These are phyloP conservation scores for Colletotrichum tabaci DNA, from an alignment of 2,329 filamentous ascomycete species.

Conservation along the genomic window DNA sequence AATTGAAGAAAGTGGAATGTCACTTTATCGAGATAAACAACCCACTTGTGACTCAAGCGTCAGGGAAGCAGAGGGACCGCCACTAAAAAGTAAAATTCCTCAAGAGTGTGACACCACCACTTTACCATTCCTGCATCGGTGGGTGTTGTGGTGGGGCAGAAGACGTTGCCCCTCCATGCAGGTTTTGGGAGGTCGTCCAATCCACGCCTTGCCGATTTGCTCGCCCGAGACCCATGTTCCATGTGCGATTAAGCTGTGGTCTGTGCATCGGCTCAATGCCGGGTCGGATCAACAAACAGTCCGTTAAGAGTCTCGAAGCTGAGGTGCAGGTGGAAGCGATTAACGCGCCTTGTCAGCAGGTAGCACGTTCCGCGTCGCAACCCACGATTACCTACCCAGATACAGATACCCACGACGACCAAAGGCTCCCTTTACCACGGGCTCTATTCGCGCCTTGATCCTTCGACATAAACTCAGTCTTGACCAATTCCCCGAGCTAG, in stretches of 20 bases:
- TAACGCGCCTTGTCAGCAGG: conserved; percentile 24
- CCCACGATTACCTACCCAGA: conserved; percentile 1
- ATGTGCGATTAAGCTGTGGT: conserved; percentile 52
- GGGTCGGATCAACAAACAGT: conserved; percentile 45
- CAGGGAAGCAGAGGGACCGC: conserved; percentile 27
- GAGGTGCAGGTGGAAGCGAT: not conserved
- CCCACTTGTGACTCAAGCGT: conserved; percentile 36
- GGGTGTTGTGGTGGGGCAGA: conserved; percentile 45
- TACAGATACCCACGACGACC: conserved; percentile 19
- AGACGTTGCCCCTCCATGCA: conserved; percentile 45
- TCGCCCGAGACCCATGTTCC: conserved; percentile 31
- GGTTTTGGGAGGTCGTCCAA: conserved; percentile 38
- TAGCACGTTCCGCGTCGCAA: conserved; percentile 25
- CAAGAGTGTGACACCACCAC: conserved; percentile 39
- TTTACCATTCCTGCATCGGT: conserved; percentile 48
- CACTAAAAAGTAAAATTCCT: conserved; percentile 41
- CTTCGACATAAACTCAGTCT: too few relatives aligned
- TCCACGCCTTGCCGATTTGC: conserved; percentile 41
- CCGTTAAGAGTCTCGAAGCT: conserved; percentile 14
- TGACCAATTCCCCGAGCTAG: not conserved
- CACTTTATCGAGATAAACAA: conserved; percentile 37
- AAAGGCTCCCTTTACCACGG: not conserved
- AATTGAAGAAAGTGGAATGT: conserved; percentile 35
- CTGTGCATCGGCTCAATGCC: conserved; percentile 45
- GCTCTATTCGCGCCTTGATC: not conserved